These are phyloP conservation scores for Coleophoma eucalyptorum DNA, from an alignment of 2,329 filamentous ascomycete genomes.

Conservation along the genomic window DNA sequence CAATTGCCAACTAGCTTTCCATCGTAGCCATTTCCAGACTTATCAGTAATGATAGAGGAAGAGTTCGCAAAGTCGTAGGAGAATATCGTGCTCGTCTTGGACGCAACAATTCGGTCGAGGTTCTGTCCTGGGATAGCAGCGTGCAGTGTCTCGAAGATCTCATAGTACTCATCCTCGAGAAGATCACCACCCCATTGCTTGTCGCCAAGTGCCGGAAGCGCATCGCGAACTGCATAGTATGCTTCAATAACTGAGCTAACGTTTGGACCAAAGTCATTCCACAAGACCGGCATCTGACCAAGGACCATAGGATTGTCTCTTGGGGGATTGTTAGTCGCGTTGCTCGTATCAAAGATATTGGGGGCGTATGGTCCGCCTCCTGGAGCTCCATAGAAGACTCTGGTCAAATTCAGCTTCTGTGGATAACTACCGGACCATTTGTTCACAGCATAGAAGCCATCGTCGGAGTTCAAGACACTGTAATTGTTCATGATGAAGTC, in stretches of 20 bases:
- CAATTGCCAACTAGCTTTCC: slow-evolving; percentile 31
- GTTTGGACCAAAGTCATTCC: slow-evolving; percentile 53
- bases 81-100: slow-evolving; percentile 30
- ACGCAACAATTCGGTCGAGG: slow-evolving; percentile 39
- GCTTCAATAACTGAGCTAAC: slow-evolving; percentile 46
- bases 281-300: slow-evolving; percentile 45
- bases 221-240: slow-evolving; percentile 46
- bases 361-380: slow-evolving; percentile 41
- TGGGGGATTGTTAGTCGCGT: slow-evolving; percentile 42
- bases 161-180: slow-evolving; percentile 32
- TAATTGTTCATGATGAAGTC: slow-evolving; percentile 36
- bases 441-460: slow-evolving; percentile 46
- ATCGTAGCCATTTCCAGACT: slow-evolving; percentile 36
- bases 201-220: slow-evolving; percentile 45
- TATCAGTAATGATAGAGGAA: slow-evolving; percentile 25
- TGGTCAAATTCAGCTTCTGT: slow-evolving; percentile 40
- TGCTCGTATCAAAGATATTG: slow-evolving; percentile 44
- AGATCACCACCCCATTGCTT: slow-evolving; percentile 51
- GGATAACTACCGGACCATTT: slow-evolving; percentile 44
- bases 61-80: slow-evolving; percentile 27
- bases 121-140: slow-evolving; percentile 42
- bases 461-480: slow-evolving; percentile 48
- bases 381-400: slow-evolving; percentile 39
- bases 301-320: slow-evolving; percentile 35
- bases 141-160: slow-evolving; percentile 34